A percentile compares a stretch with the other conserved stretches of the same genome.
phyloP scores from a whole-genome alignment of 352 stramenopile genomes.

The Phytopythium aichiense region DNA sequence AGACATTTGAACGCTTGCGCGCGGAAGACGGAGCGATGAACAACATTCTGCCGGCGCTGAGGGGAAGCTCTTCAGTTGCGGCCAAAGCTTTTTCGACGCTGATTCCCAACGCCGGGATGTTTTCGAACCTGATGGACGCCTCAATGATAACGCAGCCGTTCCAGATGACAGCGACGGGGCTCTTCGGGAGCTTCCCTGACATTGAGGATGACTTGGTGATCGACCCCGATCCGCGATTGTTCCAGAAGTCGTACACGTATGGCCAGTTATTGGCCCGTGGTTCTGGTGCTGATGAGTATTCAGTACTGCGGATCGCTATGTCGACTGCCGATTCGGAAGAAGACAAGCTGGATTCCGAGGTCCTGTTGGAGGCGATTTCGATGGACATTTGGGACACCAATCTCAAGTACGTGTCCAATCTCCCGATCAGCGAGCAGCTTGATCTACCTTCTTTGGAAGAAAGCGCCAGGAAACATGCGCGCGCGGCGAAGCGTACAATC shows the following conservation, averaged over 20 bases:
- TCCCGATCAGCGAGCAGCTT: constrained; percentile 62
- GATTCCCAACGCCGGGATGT: constrained; percentile 61
- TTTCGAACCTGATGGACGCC: constrained; percentile 72
- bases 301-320: constrained; percentile 78
- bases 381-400: constrained; percentile 85
- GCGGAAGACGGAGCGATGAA: constrained; percentile 43
- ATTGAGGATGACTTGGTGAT: constrained; percentile 51
- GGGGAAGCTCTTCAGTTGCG: constrained; percentile 54
- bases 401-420: constrained; percentile 80
- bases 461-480: background rate
- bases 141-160: constrained; percentile 54
- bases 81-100: constrained; percentile 74
- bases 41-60: constrained; percentile 54
- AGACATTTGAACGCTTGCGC: constrained; percentile 42
- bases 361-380: constrained; percentile 81
- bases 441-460: constrained; percentile 41
- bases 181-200: constrained; percentile 64
- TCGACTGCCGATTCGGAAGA: constrained; percentile 57
- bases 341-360: constrained; percentile 64
- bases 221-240: constrained; percentile 43
- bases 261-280: constrained; percentile 22
- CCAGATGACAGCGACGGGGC: constrained; percentile 26
- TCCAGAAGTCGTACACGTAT: constrained; percentile 33
- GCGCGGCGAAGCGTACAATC: background rate
- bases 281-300: constrained; percentile 40